These are phyloP conservation scores for Cokeromyces recurvatus DNA, from an alignment of 371 early-diverging fungal species.

Conservation along the genomic window DNA sequence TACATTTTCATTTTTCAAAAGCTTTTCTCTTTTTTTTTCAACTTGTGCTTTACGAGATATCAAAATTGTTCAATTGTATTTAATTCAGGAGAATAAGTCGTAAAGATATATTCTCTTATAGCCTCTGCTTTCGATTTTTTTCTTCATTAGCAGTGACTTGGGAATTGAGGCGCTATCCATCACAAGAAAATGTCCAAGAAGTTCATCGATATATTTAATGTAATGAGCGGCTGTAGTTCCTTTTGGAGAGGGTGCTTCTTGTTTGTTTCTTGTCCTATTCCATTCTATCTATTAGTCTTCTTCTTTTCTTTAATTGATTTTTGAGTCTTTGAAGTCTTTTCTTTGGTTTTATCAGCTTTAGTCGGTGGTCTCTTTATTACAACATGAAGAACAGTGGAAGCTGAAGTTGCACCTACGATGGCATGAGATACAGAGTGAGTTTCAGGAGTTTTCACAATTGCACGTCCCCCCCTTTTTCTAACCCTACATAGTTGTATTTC, in stretches of 20 bases:
- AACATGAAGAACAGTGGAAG: too few relatives aligned
- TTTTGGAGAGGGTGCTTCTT: conserved; percentile 5
- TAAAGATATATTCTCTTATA: neutral
- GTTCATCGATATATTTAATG: conserved; percentile 5
- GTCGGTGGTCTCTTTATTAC: neutral
- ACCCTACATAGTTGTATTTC: too few relatives aligned
- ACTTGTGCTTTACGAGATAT: neutral
- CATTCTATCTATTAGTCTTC: neutral
- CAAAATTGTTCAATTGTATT: neutral
- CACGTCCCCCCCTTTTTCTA: too few relatives aligned
- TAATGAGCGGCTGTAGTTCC: conserved; percentile 5
- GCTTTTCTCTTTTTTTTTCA: neutral
- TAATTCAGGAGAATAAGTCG: too few relatives aligned
- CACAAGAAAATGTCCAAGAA: neutral
- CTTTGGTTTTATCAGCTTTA: neutral
- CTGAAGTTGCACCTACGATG: too few relatives aligned
- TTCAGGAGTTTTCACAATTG: too few relatives aligned
- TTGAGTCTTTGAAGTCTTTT: conserved; percentile 1
- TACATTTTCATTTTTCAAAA: neutral
- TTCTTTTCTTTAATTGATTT: conserved; percentile 1
- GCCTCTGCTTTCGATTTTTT: neutral
- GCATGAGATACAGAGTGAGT: too few relatives aligned
- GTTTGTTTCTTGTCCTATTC: conserved; percentile 1
- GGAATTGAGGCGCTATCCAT: conserved; percentile 4
- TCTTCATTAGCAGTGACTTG: conserved; percentile 1